phyloP scores from a whole-genome alignment of 306 rosid genomes.

The Citrullus colocynthis region DNA sequence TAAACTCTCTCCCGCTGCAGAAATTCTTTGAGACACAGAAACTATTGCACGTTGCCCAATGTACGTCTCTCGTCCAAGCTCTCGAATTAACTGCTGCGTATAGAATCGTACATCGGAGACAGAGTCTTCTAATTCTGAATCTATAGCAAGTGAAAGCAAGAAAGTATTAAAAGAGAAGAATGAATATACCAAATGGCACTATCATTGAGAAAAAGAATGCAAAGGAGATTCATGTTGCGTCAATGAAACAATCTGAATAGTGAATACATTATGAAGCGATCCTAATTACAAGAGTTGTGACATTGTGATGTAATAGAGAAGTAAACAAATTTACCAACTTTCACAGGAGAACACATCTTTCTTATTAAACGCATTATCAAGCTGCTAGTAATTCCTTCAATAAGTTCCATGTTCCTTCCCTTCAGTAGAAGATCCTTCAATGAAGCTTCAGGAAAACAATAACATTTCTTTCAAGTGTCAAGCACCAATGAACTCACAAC shows the following conservation, averaged over 20 bases:
- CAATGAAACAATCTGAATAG: not conserved
- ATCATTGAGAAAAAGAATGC: not conserved
- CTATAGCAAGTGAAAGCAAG: not conserved
- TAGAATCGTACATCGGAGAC: constrained; percentile 26
- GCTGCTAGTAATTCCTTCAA: constrained; percentile 59
- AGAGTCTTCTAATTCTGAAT: constrained; percentile 33
- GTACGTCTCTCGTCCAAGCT: constrained; percentile 58
- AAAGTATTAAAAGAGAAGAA: constrained; percentile 11
- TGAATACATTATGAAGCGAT: not conserved
- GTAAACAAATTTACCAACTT: constrained; percentile 34
- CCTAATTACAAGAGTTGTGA: not conserved
- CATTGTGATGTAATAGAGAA: not conserved
- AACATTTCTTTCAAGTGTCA: not conserved
- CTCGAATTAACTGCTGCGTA: constrained; percentile 66
- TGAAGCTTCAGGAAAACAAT: constrained; percentile 40
- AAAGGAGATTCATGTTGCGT: not conserved
- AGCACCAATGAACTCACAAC: not conserved
- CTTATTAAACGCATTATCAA: constrained; percentile 48
- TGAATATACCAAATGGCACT: not conserved
- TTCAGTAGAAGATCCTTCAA: constrained; percentile 41
- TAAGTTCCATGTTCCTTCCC: constrained; percentile 37
- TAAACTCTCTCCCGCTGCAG: constrained; percentile 55
- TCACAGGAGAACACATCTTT: constrained; percentile 45
- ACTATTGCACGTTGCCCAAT: constrained; percentile 65
- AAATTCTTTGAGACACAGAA: constrained; percentile 57